Evolutionary conservation across 2,329 filamentous ascomycete genomes (phyloP), one percentile per base, ranked within the genome.

Genomic region (Xylaria sp.): DNA sequence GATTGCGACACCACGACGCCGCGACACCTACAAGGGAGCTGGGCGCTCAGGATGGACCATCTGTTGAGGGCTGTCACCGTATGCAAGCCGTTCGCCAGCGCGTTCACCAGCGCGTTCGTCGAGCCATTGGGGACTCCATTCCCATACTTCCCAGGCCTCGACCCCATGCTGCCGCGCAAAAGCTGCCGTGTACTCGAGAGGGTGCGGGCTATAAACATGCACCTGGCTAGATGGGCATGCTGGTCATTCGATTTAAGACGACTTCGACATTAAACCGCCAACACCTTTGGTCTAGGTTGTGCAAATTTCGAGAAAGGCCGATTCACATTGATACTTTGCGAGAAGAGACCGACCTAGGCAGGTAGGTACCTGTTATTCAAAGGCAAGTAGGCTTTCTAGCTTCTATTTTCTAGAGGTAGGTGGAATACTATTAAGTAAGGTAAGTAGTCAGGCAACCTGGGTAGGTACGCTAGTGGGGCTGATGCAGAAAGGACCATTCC

Each of bases 31-130:
- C 89, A 81, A 75, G 93, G 93, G 40, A 96, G 84, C 69, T 91
- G 87, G 77, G 89, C 91, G 76, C 90, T 89, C 69, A 91, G 83
- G 74, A 94, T 89, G 48, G 93, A 97, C 94, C 94, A 98, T 73
- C 94, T 86, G 80, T 91, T 91, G 71, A 97, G 83, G 50, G 91
- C 88, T 18, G 93, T 97, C 68, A 92, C 81, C 1, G 93, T 97
- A 74, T 79, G 74, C 16, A 64, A 64, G 58, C 65, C 58, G 55
- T 71, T 71, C 8, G 65, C 55, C 40, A 5, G 63, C 74, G 5
- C 73, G 68, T 70, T 70, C 6, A 65, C 59, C 51, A 5, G 63
- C 74, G 5, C 73, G 68, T 70, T 70, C 6, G 64, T 55, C 51
- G 68, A 47, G 62, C 75, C 73, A 65, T 73, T 71, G 9, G 66